Base-by-base conservation (phyloP, 805 yeast species). In the Maudiozyma bulderi region DNA sequence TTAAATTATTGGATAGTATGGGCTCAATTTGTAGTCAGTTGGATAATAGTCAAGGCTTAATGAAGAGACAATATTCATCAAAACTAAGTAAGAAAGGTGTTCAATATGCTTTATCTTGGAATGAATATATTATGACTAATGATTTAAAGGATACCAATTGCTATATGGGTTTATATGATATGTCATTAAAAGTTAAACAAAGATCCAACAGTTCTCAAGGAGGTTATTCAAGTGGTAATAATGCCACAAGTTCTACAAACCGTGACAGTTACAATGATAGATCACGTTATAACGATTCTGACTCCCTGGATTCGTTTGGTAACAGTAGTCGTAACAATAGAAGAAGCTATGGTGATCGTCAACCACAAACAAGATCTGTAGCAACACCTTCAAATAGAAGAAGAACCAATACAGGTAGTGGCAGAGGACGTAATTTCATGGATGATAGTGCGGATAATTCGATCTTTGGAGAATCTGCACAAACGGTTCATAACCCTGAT, bases 51-150 rank as follows among this genome's bases (percentile, higher is more conserved):
- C 32, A 15, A n/a, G 33, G 33, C 3, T n/a, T 40, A 5, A 28
- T 29, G 33, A 29, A 28, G 13, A 28, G 33, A 29, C 43, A 40
- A 8, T 73, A 61, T 44, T 70, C 67, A 55, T 64, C 66, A 8
- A 60, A 57, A 30, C 78, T 84, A 33, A 72, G 75, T 53, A 70
- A 71, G 43, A 54, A 64, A 41, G 57, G 58, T 45, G 68, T 73
- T 26, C 62, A 67, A 2, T 70, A 85, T 61, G 81, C 86, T 8
- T 51, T 72, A 20, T 78, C 80, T 6, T 91, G 98, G 98, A 69
- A 76, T 44, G 58, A 65, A 5, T 86, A 81, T 52, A 76, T 48
- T 30, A 34, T 26, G 20, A 28, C 33, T 80, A 56, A 58, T 5
- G 81, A 73, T 30, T 64, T 73, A 47, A 50, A 51, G 14, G 42